phyloP scores from a whole-genome alignment of 1,284 basidiomycete genomes.

The Trichosporon faecale region DNA sequence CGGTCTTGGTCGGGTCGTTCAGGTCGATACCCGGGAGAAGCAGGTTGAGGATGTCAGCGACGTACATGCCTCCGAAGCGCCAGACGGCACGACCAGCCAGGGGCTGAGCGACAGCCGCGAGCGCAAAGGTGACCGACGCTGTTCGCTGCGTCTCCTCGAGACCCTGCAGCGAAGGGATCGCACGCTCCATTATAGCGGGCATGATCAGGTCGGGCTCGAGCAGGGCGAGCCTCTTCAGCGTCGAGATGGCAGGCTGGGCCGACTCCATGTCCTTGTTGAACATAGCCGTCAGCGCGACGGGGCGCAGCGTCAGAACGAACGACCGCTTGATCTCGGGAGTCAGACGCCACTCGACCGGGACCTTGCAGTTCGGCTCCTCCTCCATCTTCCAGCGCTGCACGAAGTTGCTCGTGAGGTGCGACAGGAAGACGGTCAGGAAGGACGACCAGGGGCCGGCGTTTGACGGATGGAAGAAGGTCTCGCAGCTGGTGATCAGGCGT shows the following conservation, averaged over 20 bases:
- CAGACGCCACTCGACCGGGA: conserved; percentile 67
- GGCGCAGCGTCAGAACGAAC: conserved; percentile 78
- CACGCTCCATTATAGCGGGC: conserved; percentile 87
- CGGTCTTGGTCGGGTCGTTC: conserved; percentile 90
- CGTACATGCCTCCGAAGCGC: conserved; percentile 77
- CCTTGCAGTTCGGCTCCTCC: conserved; percentile 72
- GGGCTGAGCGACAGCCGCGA: conserved; percentile 76
- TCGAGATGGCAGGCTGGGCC: conserved; percentile 54
- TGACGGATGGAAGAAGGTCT: conserved; percentile 60
- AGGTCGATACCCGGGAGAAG: conserved; percentile 69
- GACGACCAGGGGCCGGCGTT: conserved; percentile 55
- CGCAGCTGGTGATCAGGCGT: conserved; percentile 84
- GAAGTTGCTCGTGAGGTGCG: conserved; percentile 80
- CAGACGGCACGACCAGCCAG: conserved; percentile 73
- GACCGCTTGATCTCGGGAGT: conserved; percentile 77
- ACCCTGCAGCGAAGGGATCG: conserved; percentile 84
- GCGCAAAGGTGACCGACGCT: conserved; percentile 80
- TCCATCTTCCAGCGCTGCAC: conserved; percentile 79
- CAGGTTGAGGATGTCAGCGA: conserved; percentile 83
- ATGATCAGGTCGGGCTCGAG: conserved; percentile 85
- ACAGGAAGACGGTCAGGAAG: conserved; percentile 68
- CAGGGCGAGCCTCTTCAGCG: conserved; percentile 59
- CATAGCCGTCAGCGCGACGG: conserved; percentile 88
- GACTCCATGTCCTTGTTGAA: conserved; percentile 73
- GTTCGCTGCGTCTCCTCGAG: conserved; percentile 94